Base-by-base conservation (phyloP, 176 grass and related monocot genomes). In the Eleusine coracana region DNA sequence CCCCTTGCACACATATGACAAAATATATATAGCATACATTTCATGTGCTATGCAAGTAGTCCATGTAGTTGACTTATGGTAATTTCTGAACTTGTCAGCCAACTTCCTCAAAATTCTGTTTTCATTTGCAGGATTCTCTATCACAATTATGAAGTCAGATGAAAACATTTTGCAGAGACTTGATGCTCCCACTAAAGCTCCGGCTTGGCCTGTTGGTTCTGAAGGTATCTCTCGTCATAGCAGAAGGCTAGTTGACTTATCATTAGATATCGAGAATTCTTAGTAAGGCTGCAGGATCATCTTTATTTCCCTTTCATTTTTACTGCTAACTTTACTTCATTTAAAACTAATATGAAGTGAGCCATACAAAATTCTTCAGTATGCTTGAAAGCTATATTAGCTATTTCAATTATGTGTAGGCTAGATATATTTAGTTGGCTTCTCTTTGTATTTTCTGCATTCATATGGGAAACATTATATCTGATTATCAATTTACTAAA, bases 121-220 rank as follows among this genome's bases (percentile, higher is more conserved):
- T 65, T 20, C 21, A 36, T 74, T 78, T 86, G 75, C 84, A 99
- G 97, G 97, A 78, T 85, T 99, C 76, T 99, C 97, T 83, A 94
- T 99, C 62, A 91, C 97, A 54, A 89, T 99, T 70, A 94, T 96
- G 97, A 96, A 86, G 79, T 91, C 93, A 42, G 91, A 96, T 45
- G 70, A 90, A 75, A 87, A 64, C 42, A 92, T 99, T 87, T 89
- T 99, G 76, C 84, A 92, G 58, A 84, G 89, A 68, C 89, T 99
- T 76, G 97, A 99, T 89, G 97, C 97, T 82, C 97, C 97, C 11
- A 94, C 97, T 74, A 88, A 78, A 85, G 93, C 93, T 87, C 93
- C 80, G 31, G 90, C 87, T 82, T 99, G 97, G 97, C 97, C 91
- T 83, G 91, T 96, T 94, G 97, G 87, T 88, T 92, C 73, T 83